Conservation (phyloP, 2,329 filamentous ascomycete genomes). For the Sporothrix pseudoabietina region DNA sequence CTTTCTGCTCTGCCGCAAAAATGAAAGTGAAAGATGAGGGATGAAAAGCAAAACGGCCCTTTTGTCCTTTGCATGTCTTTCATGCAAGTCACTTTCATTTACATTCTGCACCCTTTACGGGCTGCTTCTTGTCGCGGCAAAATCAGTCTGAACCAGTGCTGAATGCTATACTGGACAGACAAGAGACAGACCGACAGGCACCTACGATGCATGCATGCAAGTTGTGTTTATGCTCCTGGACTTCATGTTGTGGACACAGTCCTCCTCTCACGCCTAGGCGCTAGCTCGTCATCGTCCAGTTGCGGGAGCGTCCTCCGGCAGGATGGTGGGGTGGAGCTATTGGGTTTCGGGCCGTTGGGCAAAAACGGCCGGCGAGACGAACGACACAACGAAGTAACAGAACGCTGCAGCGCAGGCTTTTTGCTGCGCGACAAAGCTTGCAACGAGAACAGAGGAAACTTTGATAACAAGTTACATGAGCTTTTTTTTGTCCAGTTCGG, state of each 20-base stretch:
- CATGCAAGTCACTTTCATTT: neutral
- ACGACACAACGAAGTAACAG: neutral
- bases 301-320: constrained; percentile 16
- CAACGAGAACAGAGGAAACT: neutral
- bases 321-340: constrained; percentile 22
- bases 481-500: neutral
- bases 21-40: neutral
- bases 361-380: constrained; percentile 23
- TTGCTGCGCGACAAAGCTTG: neutral
- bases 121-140: neutral
- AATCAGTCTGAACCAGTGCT: neutral
- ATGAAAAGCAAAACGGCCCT: neutral
- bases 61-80: neutral
- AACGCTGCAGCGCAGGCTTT: neutral
- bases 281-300: constrained; percentile 9
- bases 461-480: neutral
- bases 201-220: neutral
- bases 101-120: neutral
- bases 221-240: neutral
- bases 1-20: neutral
- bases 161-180: neutral
- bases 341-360: constrained; percentile 28
- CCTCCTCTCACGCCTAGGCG: neutral
- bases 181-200: neutral
- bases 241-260: neutral